A percentile compares a stretch with the other conserved stretches of the same genome.
These are phyloP conservation scores for Coemansia sp. DNA, from an alignment of 192 early-diverging fungal genomes.

Conservation along the genomic window DNA sequence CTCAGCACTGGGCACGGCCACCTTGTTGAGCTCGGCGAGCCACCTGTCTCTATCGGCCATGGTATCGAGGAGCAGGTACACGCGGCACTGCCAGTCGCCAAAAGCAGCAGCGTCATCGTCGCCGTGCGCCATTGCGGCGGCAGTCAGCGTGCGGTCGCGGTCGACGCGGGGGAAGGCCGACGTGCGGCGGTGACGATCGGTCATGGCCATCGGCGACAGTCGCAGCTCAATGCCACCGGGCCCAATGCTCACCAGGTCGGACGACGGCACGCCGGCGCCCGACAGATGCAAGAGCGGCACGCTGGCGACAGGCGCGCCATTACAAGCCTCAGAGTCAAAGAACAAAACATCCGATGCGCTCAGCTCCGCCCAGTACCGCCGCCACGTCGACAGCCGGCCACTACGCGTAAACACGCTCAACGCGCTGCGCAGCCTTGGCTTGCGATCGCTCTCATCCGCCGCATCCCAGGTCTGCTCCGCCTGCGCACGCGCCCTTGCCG, in stretches of 20 bases:
- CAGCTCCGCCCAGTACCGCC: conserved; percentile 55
- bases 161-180: conserved; percentile 44
- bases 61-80: conserved; percentile 50
- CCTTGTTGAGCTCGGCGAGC: conserved; percentile 36
- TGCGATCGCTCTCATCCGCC: conserved; percentile 38
- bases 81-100: conserved; percentile 56
- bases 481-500: too few species aligned
- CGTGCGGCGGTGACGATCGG: conserved; percentile 55
- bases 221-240: conserved; percentile 53
- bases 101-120: too few species aligned
- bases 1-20: conserved; percentile 48
- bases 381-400: conserved; percentile 54
- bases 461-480: conserved; percentile 42
- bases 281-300: conserved; percentile 51
- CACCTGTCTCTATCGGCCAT: conserved; percentile 43
- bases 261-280: conserved; percentile 34
- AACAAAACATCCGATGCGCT: conserved; percentile 40
- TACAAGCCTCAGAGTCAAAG: conserved; percentile 43
- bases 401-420: conserved; percentile 54
- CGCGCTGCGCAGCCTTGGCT: conserved; percentile 36
- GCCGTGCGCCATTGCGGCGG: too few species aligned
- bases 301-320: conserved; percentile 32
- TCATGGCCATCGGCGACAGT: conserved; percentile 55
- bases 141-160: too few species aligned
- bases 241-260: conserved; percentile 52